Conservation (phyloP, 2,329 filamentous ascomycete species). For the Macrophomina pseudophaseolina region DNA sequence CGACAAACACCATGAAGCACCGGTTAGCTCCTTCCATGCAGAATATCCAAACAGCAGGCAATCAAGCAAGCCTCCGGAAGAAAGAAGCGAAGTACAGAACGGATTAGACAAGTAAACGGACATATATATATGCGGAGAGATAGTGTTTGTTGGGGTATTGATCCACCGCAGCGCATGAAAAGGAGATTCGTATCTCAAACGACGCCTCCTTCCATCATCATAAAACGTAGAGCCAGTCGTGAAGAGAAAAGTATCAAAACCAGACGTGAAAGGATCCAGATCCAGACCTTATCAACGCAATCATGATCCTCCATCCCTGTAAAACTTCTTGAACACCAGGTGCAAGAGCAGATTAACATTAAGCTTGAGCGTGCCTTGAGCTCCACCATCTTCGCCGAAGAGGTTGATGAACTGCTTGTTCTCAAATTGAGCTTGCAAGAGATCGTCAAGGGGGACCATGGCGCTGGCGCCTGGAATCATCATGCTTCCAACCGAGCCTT, state of each 20-base stretch:
- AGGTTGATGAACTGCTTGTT: slow-evolving; percentile 95
- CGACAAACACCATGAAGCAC: slow-evolving; percentile 15
- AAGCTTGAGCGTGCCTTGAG: slow-evolving; percentile 66
- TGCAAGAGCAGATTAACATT: slow-evolving; percentile 98
- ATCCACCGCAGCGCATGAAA: not conserved
- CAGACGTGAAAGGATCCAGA: not conserved
- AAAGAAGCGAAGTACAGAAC: not conserved
- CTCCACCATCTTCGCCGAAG: slow-evolving; percentile 55
- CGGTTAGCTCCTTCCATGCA: slow-evolving; percentile 13
- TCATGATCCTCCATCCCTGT: slow-evolving; percentile 52
- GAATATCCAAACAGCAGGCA: not conserved
- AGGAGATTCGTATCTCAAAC: slow-evolving; percentile 16
- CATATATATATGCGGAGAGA: not conserved
- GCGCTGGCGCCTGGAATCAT: slow-evolving; percentile 94
- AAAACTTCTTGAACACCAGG: slow-evolving; percentile 99
- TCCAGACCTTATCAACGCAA: not conserved
- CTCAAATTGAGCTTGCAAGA: slow-evolving; percentile 96
- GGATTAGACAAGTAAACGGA: not conserved
- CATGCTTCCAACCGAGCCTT: slow-evolving; percentile 88
- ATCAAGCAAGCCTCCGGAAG: slow-evolving; percentile 1
- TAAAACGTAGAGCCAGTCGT: slow-evolving; percentile 4
- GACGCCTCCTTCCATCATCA: not conserved
- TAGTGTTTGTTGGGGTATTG: slow-evolving; percentile 16
- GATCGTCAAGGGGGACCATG: slow-evolving; percentile 85
- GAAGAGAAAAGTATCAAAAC: slow-evolving; percentile 8